Percentiles rank a stretch among this genome's conserved stretches.
These are phyloP conservation scores for Plasmodium gonderi DNA, from an alignment of 169 alveolate genomes.

Conservation along the genomic window DNA sequence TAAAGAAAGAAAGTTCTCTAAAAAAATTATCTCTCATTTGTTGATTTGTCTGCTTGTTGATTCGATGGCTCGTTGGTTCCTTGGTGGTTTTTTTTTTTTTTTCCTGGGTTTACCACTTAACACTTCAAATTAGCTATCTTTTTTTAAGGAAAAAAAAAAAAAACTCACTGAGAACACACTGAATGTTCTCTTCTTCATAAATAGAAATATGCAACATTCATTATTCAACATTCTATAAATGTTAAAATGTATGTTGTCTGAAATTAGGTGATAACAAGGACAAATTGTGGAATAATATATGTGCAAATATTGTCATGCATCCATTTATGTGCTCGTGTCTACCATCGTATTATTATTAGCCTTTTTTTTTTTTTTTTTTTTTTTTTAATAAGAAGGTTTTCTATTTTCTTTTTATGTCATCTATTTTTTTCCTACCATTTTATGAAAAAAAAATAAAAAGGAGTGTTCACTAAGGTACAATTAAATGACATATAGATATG, in stretches of 20 bases:
- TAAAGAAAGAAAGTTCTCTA: neutral
- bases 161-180: neutral
- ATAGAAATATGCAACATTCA: neutral
- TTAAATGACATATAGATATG: neutral
- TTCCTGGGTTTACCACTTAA: neutral
- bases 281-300: neutral
- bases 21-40: neutral
- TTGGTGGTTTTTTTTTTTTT: neutral
- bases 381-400: neutral
- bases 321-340: too few species aligned
- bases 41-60: neutral
- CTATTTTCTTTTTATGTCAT: too few species aligned
- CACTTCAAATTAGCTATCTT: neutral
- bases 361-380: too few species aligned
- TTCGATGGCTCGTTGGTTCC: neutral
- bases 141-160: neutral
- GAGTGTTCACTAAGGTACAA: neutral
- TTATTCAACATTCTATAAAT: neutral
- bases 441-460: too few species aligned
- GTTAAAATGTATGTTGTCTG: neutral
- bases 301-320: neutral
- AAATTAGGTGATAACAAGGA: too few species aligned
- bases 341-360: too few species aligned
- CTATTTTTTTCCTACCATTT: too few species aligned
- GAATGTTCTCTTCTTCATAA: neutral